Percentiles rank a stretch among this genome's conserved stretches.
phyloP scores from a whole-genome alignment of 345 rosid genomes.

The Syzygium oleosum region DNA sequence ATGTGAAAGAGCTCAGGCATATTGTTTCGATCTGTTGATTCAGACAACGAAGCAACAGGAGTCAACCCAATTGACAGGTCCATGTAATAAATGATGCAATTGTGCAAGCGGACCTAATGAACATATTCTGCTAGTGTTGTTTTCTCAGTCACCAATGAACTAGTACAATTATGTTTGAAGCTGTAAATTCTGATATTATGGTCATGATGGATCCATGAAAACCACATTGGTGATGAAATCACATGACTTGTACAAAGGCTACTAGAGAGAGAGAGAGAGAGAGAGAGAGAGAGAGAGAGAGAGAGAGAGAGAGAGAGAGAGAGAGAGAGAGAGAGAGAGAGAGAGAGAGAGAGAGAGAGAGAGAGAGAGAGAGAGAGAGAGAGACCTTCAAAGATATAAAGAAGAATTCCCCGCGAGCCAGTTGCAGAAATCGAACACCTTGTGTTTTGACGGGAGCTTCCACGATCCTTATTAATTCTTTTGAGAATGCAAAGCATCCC shows the following conservation, averaged over 20 bases:
- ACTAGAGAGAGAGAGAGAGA: background rate
- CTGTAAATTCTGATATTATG: background rate
- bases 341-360: no score
- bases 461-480: constrained; percentile 72
- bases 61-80: background rate
- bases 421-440: constrained; percentile 90
- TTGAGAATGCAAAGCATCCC: constrained; percentile 93
- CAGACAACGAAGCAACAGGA: background rate
- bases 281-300: no score
- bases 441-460: constrained; percentile 96
- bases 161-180: background rate
- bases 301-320: no score
- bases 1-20: background rate
- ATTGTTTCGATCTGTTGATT: background rate
- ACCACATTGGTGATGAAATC: background rate
- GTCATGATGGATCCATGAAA: background rate
- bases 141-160: background rate
- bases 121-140: background rate
- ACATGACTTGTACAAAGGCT: background rate
- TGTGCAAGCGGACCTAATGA: background rate
- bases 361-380: background rate
- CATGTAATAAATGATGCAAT: background rate
- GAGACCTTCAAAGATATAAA: constrained; percentile 88
- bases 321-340: no score
- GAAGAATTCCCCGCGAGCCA: constrained; percentile 98